phyloP scores from a whole-genome alignment of 768 basidiomycete species.

The Lentinula guzmanii region DNA sequence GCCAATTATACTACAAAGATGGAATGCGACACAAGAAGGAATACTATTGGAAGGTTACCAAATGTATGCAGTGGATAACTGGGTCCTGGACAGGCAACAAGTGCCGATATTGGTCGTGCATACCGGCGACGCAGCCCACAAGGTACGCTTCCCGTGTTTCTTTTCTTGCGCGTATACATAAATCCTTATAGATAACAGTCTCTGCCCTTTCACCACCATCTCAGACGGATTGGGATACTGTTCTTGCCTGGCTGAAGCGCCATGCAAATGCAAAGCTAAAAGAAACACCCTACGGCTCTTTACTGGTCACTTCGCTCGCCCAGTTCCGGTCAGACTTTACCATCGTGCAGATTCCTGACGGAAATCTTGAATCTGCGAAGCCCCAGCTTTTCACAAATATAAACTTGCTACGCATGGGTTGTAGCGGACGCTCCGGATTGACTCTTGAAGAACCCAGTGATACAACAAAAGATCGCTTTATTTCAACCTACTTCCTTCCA shows the following conservation, averaged over 20 bases:
- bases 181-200: conserved; percentile 45
- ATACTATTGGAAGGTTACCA: conserved; percentile 61
- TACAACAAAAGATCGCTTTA: conserved; percentile 75
- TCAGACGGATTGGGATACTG: conserved; percentile 53
- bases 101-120: conserved; percentile 65
- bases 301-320: conserved; percentile 81
- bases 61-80: conserved; percentile 84
- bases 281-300: conserved; percentile 60
- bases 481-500: conserved; percentile 58
- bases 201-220: conserved; percentile 45
- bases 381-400: conserved; percentile 78
- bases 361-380: conserved; percentile 55
- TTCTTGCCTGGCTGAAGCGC: conserved; percentile 50
- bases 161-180: background rate
- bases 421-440: conserved; percentile 69
- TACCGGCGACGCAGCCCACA: conserved; percentile 70
- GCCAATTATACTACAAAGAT: conserved; percentile 26
- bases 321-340: conserved; percentile 87
- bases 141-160: conserved; percentile 25
- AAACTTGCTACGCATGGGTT: conserved; percentile 79
- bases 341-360: conserved; percentile 72
- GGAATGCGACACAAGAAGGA: conserved; percentile 42
- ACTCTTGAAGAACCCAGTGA: conserved; percentile 80
- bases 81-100: conserved; percentile 65
- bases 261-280: conserved; percentile 74